Conservation (phyloP, 108 stramenopile species). For the Epithemia pelagica region DNA sequence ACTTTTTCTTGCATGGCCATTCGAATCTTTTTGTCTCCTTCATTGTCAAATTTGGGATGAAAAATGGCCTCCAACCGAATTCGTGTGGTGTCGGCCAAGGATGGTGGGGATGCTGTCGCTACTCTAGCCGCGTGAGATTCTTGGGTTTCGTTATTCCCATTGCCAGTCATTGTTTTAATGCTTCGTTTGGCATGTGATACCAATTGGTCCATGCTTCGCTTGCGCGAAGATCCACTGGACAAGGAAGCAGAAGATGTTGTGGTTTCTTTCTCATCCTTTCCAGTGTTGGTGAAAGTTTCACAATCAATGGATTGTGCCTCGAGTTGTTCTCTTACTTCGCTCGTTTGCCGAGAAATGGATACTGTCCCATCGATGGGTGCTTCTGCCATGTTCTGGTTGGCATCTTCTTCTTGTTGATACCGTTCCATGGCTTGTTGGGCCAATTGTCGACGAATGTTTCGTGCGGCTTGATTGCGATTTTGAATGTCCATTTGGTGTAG, state of each 20-base stretch:
- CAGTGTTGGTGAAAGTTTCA: not conserved
- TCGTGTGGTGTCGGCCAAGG: not conserved
- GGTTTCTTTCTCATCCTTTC: not conserved
- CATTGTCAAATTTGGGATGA: conserved; percentile 88
- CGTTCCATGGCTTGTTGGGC: not conserved
- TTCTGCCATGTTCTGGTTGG: not conserved
- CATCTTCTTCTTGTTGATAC: not conserved
- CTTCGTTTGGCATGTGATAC: not conserved
- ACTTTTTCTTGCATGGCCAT: conserved; percentile 50
- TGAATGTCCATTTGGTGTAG: not conserved
- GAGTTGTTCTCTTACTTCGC: not conserved
- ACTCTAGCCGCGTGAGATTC: not conserved
- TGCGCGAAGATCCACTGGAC: not conserved
- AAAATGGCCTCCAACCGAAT: conserved; percentile 78
- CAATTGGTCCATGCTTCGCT: not conserved
- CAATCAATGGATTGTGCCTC: not conserved
- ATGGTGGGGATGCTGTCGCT: not conserved
- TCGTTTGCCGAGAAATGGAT: not conserved
- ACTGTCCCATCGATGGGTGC: not conserved
- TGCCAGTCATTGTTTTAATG: not conserved
- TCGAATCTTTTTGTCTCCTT: conserved; percentile 44
- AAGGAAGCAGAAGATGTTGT: not conserved
- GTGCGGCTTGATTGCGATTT: not conserved
- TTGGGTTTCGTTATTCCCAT: not conserved
- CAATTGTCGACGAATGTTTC: not conserved